Conservation (phyloP, 768 basidiomycete species). For the Artomyces pyxidatus region DNA sequence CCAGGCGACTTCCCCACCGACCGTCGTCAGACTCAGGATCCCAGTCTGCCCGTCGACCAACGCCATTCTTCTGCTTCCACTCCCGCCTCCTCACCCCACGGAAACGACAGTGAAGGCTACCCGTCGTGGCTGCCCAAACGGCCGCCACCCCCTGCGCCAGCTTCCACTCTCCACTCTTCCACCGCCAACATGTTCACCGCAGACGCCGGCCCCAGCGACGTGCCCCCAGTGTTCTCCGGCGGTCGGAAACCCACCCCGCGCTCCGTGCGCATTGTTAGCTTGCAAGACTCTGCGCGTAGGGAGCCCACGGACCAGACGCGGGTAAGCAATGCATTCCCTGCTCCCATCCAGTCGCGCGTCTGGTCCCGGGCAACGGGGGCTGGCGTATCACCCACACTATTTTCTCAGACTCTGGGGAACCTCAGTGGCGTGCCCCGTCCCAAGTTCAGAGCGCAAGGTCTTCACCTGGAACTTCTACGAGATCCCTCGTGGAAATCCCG, state of each 20-base stretch:
- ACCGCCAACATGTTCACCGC: constrained; percentile 27
- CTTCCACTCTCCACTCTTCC: constrained; percentile 58
- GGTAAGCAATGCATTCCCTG: constrained; percentile 22
- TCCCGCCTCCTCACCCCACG: background rate
- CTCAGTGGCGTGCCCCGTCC: constrained; percentile 38
- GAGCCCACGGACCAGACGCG: constrained; percentile 46
- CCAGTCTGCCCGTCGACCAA: background rate
- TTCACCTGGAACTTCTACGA: constrained; percentile 62
- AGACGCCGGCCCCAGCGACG: constrained; percentile 1
- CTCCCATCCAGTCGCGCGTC: constrained; percentile 34
- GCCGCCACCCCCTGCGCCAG: constrained; percentile 69
- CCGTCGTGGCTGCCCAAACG: constrained; percentile 80
- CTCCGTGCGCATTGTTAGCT: constrained; percentile 72
- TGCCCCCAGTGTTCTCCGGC: constrained; percentile 31
- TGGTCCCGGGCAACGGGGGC: constrained; percentile 53
- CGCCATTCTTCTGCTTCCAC: background rate
- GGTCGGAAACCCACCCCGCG: constrained; percentile 78
- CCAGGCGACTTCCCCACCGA: background rate
- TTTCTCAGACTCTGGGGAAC: constrained; percentile 27
- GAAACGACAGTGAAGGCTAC: constrained; percentile 45
- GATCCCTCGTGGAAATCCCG: constrained; percentile 47
- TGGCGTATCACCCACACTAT: constrained; percentile 34
- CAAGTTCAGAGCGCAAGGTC: constrained; percentile 54
- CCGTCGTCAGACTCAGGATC: background rate
- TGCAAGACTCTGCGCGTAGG: constrained; percentile 43